Evolutionary conservation across 176 grass and related monocot species (phyloP).

Genomic region (Lolium perenne): DNA sequence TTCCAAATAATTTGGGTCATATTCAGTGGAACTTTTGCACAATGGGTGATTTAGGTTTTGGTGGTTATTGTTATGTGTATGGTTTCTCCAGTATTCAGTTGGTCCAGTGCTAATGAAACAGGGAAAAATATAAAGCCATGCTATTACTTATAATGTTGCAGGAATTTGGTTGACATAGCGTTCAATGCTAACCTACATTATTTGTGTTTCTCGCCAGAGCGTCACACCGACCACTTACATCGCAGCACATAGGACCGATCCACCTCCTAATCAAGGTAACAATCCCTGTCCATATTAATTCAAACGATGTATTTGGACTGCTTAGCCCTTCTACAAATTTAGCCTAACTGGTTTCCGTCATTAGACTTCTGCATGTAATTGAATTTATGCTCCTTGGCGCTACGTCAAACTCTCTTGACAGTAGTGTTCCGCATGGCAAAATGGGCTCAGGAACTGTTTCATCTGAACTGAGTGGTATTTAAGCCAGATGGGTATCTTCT

Average conservation of each 20-base stretch:
- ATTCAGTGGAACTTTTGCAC: neutral
- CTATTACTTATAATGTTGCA: neutral
- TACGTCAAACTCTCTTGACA: neutral
- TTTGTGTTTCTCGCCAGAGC: slow-evolving; percentile 55
- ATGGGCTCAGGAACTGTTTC: neutral
- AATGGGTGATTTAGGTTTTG: neutral
- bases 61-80: slow-evolving; percentile 27
- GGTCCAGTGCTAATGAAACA: too few species aligned
- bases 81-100: too few species aligned
- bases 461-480: neutral
- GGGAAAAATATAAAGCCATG: neutral
- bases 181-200: neutral
- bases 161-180: neutral
- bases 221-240: slow-evolving; percentile 68
- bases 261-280: slow-evolving; percentile 92
- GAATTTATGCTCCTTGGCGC: neutral
- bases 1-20: neutral
- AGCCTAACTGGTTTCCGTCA: neutral
- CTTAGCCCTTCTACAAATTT: neutral
- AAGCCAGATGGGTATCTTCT: slow-evolving; percentile 8
- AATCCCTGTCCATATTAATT: neutral
- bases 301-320: slow-evolving; percentile 1
- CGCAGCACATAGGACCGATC: slow-evolving; percentile 76
- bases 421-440: neutral
- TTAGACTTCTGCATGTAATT: neutral